Percentiles rank a stretch among this genome's conserved stretches.
Conservation (phyloP, 2,329 filamentous ascomycete genomes). For the Tympanopsis confertula region DNA sequence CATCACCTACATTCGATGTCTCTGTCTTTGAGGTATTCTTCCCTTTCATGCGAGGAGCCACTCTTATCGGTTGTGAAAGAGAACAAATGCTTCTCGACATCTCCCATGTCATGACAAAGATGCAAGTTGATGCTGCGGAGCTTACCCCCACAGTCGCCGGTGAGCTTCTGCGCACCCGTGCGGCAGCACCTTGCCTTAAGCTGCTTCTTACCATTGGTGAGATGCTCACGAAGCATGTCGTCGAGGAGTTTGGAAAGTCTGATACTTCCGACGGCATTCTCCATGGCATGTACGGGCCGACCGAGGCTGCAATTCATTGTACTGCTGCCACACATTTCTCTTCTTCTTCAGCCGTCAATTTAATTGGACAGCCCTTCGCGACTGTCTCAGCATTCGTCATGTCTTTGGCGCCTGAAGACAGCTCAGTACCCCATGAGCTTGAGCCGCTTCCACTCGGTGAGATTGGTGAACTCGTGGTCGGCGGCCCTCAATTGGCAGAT, state of each 20-base stretch:
- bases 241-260: constrained; percentile 66
- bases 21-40: constrained; percentile 95
- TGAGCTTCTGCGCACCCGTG: constrained; percentile 59
- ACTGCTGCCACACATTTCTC: no score
- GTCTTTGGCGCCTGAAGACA: no score
- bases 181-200: constrained; percentile 54
- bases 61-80: constrained; percentile 61
- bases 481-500: constrained; percentile 66
- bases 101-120: constrained; percentile 46
- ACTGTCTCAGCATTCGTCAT: constrained; percentile 47
- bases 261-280: constrained; percentile 47
- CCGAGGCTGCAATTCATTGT: constrained; percentile 85
- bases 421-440: no score
- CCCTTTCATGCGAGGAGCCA: constrained; percentile 61
- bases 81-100: constrained; percentile 65
- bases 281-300: constrained; percentile 90
- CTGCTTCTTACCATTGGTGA: constrained; percentile 81
- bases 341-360: no score
- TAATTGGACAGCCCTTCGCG: constrained; percentile 68
- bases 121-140: constrained; percentile 73
- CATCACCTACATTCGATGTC: constrained; percentile 85
- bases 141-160: constrained; percentile 79
- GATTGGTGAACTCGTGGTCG: constrained; percentile 60
- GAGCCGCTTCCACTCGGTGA: constrained; percentile 13
- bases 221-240: constrained; percentile 71